Conservation (phyloP, 306 rosid genomes). For the Dalbergia oliveri region DNA sequence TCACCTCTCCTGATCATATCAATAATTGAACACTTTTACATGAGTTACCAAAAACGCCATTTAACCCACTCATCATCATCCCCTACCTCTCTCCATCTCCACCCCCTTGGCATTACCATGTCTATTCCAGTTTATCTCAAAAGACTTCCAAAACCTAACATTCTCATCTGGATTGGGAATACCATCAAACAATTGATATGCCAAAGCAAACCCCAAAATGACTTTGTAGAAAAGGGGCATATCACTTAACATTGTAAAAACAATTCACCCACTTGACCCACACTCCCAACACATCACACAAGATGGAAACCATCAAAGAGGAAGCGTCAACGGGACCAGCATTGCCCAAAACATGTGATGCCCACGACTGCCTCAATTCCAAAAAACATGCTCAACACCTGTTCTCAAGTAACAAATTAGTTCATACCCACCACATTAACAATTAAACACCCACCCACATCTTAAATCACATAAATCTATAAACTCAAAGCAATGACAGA, state of each 20-base stretch:
- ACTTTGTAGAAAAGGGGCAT: slow-evolving; percentile 93
- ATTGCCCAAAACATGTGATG: slow-evolving; percentile 62
- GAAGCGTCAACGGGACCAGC: slow-evolving; percentile 60
- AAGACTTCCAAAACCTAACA: slow-evolving; percentile 96
- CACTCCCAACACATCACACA: slow-evolving; percentile 83
- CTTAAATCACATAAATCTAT: slow-evolving; percentile 31
- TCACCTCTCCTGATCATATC: no score
- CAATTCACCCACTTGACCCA: slow-evolving; percentile 93
- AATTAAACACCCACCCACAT: slow-evolving; percentile 26
- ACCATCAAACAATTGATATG: slow-evolving; percentile 91
- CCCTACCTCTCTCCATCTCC: no score
- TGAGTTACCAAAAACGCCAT: no score
- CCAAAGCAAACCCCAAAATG: slow-evolving; percentile 78
- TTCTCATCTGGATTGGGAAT: slow-evolving; percentile 96
- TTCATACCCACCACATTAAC: slow-evolving; percentile 24
- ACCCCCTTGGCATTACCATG: slow-evolving; percentile 58
- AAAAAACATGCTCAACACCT: slow-evolving; percentile 75
- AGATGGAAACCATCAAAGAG: slow-evolving; percentile 68
- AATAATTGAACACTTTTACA: no score
- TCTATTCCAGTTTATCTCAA: slow-evolving; percentile 70
- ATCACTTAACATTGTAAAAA: slow-evolving; percentile 86
- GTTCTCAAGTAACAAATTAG: slow-evolving; percentile 46
- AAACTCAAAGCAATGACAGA: slow-evolving; percentile 32
- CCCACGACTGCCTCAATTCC: slow-evolving; percentile 84
- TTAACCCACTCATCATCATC: no score